Conservation (phyloP, 2,329 filamentous ascomycete genomes). For the Aureobasidium musti region DNA sequence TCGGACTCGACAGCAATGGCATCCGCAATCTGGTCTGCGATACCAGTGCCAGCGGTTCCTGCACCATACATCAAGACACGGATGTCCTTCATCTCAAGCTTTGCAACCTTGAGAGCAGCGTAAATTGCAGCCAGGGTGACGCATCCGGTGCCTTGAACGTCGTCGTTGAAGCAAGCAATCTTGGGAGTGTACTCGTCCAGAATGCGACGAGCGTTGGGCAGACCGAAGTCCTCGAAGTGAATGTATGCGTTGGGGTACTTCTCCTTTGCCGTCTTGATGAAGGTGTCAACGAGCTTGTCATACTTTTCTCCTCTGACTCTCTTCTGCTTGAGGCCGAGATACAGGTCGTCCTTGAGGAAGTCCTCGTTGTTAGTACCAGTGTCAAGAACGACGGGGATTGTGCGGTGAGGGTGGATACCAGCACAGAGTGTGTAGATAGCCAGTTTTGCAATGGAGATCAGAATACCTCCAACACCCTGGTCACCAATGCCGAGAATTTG, state of each 20-base stretch:
- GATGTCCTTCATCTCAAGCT: conserved; percentile 66
- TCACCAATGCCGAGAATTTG: conserved; percentile 85
- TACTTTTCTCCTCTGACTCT: conserved; percentile 72
- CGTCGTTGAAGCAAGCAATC: conserved; percentile 86
- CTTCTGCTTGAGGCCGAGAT: conserved; percentile 70
- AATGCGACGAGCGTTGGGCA: conserved; percentile 72
- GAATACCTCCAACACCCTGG: conserved; percentile 79
- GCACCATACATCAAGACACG: conserved; percentile 76
- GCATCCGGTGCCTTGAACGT: conserved; percentile 85
- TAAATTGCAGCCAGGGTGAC: conserved; percentile 83
- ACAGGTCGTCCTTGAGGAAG: conserved; percentile 73
- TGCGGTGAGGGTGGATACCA: conserved; percentile 78
- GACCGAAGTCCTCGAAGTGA: conserved; percentile 84
- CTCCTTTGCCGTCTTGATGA: conserved; percentile 67
- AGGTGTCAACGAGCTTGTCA: conserved; percentile 73
- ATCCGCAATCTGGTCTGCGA: conserved; percentile 80
- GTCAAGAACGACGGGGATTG: conserved; percentile 79
- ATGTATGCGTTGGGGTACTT: conserved; percentile 79
- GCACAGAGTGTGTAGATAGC: conserved; percentile 81
- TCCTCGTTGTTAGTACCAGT: conserved; percentile 81
- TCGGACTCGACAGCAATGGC: conserved; percentile 70
- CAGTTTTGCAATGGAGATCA: conserved; percentile 83
- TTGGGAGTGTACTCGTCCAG: conserved; percentile 72
- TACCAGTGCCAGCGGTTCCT: conserved; percentile 79
- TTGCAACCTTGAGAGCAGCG: conserved; percentile 69